Conservation (phyloP, 2,329 filamentous ascomycete genomes). For the Penicillium sp. region DNA sequence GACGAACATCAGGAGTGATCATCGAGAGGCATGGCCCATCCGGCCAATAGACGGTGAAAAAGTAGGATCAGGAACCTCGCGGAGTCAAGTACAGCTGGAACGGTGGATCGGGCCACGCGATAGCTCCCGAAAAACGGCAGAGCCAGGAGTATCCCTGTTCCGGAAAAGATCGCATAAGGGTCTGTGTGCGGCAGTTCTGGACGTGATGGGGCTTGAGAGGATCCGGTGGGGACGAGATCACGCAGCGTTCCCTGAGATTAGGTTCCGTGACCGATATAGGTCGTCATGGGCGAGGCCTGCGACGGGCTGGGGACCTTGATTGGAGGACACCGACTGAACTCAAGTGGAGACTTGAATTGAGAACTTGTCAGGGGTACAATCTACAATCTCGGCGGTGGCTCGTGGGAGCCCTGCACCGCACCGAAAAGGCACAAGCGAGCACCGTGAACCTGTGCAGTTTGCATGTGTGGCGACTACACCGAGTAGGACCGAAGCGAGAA, state of each 20-base stretch:
- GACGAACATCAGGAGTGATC: conserved; percentile 25
- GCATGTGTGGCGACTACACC: not conserved
- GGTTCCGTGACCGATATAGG: conserved; percentile 13
- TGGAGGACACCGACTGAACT: conserved; percentile 11
- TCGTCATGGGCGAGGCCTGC: not conserved
- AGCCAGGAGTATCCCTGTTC: conserved; percentile 10
- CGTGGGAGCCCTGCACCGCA: conserved; percentile 10
- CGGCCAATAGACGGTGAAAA: conserved; percentile 29
- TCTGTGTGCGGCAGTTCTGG: not conserved
- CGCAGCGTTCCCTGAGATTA: conserved; percentile 14
- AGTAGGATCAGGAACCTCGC: conserved; percentile 20
- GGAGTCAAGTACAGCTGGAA: conserved; percentile 28
- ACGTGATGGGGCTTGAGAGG: not conserved
- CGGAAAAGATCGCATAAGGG: conserved; percentile 8
- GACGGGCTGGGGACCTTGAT: conserved; percentile 9
- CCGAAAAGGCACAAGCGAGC: not conserved
- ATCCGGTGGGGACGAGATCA: not conserved
- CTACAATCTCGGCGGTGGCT: not conserved
- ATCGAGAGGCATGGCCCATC: conserved; percentile 30
- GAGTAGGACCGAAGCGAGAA: not conserved
- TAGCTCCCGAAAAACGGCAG: conserved; percentile 22
- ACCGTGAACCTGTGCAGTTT: not conserved
- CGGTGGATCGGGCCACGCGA: conserved; percentile 27
- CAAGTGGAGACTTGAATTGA: conserved; percentile 3
- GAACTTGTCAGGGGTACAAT: not conserved